These are phyloP conservation scores for Candida sithepensis DNA, from an alignment of 805 yeast species.

Conservation along the genomic window DNA sequence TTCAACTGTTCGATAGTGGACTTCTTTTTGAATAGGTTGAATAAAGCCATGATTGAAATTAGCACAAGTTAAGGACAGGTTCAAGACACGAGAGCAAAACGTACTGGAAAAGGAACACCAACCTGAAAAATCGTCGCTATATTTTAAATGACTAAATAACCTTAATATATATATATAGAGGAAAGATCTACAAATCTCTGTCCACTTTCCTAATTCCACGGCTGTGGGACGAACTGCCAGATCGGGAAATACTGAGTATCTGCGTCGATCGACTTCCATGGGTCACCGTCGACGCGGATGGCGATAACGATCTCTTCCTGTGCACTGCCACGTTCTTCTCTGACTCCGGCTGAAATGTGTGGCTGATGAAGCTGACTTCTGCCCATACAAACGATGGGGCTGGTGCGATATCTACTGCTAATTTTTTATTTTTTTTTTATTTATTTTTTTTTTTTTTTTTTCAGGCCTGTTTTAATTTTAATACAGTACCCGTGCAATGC, in stretches of 20 bases:
- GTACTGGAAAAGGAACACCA: too few relatives aligned
- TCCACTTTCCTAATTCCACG: neutral
- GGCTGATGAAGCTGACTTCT: neutral
- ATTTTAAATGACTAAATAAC: too few relatives aligned
- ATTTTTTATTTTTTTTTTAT: too few relatives aligned
- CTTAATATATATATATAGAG: too few relatives aligned
- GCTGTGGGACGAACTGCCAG: neutral
- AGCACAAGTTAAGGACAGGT: neutral
- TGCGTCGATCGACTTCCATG: too few relatives aligned
- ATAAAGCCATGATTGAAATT: neutral
- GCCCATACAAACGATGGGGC: neutral
- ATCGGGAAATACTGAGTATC: neutral
- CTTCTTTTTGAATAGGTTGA: neutral
- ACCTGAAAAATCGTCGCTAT: too few relatives aligned
- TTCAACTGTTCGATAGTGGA: constrained; percentile 57
- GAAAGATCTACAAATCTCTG: neutral
- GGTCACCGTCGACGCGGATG: too few relatives aligned
- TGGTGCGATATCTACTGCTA: neutral
- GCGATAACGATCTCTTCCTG: too few relatives aligned
- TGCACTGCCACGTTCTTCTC: neutral
- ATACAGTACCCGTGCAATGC: too few relatives aligned
- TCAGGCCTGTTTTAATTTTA: too few relatives aligned
- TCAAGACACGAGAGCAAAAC: too few relatives aligned
- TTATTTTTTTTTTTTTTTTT: too few relatives aligned
- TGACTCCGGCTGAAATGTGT: neutral